Base-by-base conservation (phyloP, 495 filamentous ascomycete genomes). In the Echria macrotheca region DNA sequence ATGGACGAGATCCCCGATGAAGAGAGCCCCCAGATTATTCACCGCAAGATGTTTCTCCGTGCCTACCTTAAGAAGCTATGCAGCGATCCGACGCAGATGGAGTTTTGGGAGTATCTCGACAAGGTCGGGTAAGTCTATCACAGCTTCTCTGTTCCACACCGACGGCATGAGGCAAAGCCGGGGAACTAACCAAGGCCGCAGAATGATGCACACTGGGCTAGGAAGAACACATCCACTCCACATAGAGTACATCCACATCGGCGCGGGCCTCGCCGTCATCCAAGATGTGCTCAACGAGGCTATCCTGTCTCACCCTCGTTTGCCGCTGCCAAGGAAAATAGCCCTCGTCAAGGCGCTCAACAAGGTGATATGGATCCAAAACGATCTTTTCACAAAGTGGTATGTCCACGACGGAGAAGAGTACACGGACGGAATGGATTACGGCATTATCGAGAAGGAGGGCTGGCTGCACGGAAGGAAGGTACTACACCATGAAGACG, bases 31-130 rank as follows among this genome's bases (percentile, higher is more conserved):
- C 81, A 87, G 56, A 86, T 89, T 54, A 60, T 79, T 53, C 81
- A 87, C 44, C 80, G 85, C 50, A 88, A 89, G 68, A 82, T 81
- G 74, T 89, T 89, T 63, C 68, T 89, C 17, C 71, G 82, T 7
- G 84, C 79, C 47, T 88, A 88, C 51, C 68, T 89, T 24, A 77
- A 72, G 36, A 84, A 82, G 59, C 60, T 88, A 9, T 85, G 83
- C 60, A 80, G 78, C 10, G 84, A 88, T 56, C 84, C 84, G 0
- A 79, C 77, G 29, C 78, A 77, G 53, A 80, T 84, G 72, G 82
- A 85, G 44, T 88, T 86, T 58, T 89, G 84, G 83, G 75, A 85
- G 50, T 89, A 88, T 60, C 65, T 88, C 28, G 80, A 87, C 64
- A 89, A 87, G 66, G 85, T 89, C 22, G 85, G 85, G 72, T 69